phyloP scores from a whole-genome alignment of 495 filamentous ascomycete species.

The Penicillium egyptiacum region DNA sequence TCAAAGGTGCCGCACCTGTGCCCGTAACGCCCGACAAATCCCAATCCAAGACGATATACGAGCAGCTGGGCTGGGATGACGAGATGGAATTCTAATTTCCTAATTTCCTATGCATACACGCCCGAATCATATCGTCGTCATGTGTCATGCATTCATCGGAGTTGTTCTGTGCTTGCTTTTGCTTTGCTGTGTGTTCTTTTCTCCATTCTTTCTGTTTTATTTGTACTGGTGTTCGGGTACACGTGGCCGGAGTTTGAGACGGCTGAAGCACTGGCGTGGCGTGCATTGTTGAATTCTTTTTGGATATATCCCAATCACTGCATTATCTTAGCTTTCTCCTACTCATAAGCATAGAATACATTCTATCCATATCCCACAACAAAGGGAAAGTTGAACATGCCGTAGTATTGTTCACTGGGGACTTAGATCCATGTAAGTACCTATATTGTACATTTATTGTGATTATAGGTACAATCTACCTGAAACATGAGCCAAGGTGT shows the following conservation, averaged over 20 bases:
- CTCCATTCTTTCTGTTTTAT: not conserved
- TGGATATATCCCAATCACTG: slow-evolving; percentile 5
- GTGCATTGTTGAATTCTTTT: slow-evolving; percentile 2
- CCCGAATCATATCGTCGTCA: slow-evolving; percentile 12
- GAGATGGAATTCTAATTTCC: slow-evolving; percentile 44
- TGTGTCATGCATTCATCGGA: slow-evolving; percentile 5
- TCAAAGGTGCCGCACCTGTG: slow-evolving; percentile 27
- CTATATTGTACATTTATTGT: too few species aligned
- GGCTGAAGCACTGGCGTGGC: slow-evolving; percentile 8
- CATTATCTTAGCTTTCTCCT: slow-evolving; percentile 6
- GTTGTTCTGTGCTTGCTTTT: not conserved
- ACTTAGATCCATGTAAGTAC: too few species aligned
- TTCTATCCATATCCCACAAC: not conserved
- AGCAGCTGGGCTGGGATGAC: slow-evolving; percentile 76
- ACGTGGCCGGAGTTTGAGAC: slow-evolving; percentile 3
- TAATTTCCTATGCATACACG: slow-evolving; percentile 12
- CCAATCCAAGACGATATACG: slow-evolving; percentile 59
- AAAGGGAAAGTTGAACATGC: not conserved
- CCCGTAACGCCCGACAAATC: slow-evolving; percentile 47
- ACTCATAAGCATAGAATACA: not conserved
- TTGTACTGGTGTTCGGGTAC: slow-evolving; percentile 6
- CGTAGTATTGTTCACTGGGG: not conserved
- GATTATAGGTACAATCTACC: too few species aligned
- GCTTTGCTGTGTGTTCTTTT: not conserved
- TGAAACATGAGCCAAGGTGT: too few species aligned